Evolutionary conservation across 2,329 filamentous ascomycete genomes (phyloP).

Genomic region (Davidsoniella australis): DNA sequence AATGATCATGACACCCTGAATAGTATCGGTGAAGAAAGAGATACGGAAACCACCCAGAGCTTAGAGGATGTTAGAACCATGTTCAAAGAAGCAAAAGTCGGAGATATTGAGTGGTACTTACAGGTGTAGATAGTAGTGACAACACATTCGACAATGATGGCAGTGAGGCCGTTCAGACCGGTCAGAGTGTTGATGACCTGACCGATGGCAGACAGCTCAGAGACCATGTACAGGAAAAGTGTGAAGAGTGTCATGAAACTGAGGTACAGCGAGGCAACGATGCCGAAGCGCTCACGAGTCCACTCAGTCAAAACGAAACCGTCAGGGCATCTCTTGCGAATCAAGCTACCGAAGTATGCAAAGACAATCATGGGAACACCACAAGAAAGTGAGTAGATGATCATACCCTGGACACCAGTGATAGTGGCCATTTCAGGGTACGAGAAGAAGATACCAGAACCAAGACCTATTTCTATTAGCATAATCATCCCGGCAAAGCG

Average conservation of each 20-base stretch:
- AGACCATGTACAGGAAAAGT: constrained; percentile 74
- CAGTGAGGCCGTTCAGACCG: constrained; percentile 54
- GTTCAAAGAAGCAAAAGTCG: neutral
- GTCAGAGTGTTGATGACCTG: constrained; percentile 62
- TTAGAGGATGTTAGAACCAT: constrained; percentile 19
- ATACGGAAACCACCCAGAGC: constrained; percentile 69
- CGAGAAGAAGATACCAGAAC: constrained; percentile 67
- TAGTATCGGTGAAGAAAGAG: constrained; percentile 68
- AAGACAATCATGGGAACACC: constrained; percentile 59
- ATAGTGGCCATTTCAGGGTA: constrained; percentile 70
- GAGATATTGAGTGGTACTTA: constrained; percentile 21
- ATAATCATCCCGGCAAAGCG: constrained; percentile 10
- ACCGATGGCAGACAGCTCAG: constrained; percentile 64
- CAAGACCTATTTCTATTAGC: constrained; percentile 49
- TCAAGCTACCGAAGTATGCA: constrained; percentile 57
- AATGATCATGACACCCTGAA: constrained; percentile 65
- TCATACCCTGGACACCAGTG: constrained; percentile 58
- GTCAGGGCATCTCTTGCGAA: constrained; percentile 62
- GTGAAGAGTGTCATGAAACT: constrained; percentile 66
- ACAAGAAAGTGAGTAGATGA: constrained; percentile 60
- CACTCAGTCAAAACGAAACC: constrained; percentile 76
- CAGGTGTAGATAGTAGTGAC: constrained; percentile 75
- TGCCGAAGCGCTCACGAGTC: constrained; percentile 63
- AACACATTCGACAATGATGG: constrained; percentile 59
- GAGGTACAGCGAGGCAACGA: constrained; percentile 51